Evolutionary conservation across 2,329 filamentous ascomycete genomes (phyloP).

Genomic region (Sordariomycetes sp.): DNA sequence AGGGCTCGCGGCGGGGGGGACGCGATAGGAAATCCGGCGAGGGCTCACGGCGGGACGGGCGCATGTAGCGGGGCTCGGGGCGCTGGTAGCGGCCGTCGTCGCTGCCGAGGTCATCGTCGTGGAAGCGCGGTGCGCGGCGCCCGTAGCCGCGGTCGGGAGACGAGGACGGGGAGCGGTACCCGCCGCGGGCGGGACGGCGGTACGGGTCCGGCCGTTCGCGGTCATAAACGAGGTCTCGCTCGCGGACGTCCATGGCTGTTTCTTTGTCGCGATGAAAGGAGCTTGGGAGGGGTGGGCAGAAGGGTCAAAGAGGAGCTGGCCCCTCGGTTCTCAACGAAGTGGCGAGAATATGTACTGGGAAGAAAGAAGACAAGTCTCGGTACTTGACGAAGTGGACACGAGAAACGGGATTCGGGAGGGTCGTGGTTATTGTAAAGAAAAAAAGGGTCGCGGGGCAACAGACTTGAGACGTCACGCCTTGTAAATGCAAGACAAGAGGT

Average conservation of each 20-base stretch:
- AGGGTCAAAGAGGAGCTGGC: neutral
- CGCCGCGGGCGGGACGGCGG: slow-evolving; percentile 40
- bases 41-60: slow-evolving; percentile 15
- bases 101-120: slow-evolving; percentile 38
- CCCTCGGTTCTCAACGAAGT: neutral
- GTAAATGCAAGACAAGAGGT: neutral
- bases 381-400: neutral
- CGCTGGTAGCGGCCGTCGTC: slow-evolving; percentile 46
- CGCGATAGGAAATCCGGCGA: slow-evolving; percentile 17
- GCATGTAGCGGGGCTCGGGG: slow-evolving; percentile 33
- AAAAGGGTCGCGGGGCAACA: neutral
- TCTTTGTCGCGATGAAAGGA: neutral
- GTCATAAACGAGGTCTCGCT: slow-evolving; percentile 15
- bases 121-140: slow-evolving; percentile 27
- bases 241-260: slow-evolving; percentile 1
- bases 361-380: neutral
- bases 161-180: slow-evolving; percentile 32
- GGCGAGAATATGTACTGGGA: neutral
- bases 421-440: neutral
- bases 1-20: slow-evolving; percentile 12
- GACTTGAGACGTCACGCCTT: neutral
- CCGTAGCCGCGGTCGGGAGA: slow-evolving; percentile 9
- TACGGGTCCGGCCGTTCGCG: slow-evolving; percentile 20
- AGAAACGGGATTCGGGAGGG: neutral
- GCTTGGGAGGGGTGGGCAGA: neutral